phyloP scores from a whole-genome alignment of 345 rosid species.

The Laguncularia racemosa region DNA sequence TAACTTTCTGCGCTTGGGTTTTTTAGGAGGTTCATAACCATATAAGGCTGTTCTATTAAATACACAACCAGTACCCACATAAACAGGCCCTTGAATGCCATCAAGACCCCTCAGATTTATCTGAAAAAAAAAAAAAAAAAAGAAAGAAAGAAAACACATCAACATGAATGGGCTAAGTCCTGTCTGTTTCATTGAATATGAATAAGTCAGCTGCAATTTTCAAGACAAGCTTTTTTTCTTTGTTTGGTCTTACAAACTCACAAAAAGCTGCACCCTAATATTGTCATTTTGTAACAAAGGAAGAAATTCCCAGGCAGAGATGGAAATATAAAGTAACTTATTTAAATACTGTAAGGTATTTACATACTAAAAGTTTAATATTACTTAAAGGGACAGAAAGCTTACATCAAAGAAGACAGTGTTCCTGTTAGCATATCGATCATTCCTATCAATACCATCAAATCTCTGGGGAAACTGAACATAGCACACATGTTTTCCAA shows the following conservation, averaged over 20 bases:
- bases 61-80: constrained; percentile 97
- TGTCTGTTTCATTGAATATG: background rate
- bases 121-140: constrained; percentile 22
- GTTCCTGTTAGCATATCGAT: constrained; percentile 86
- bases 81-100: constrained; percentile 97
- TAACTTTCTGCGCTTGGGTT: constrained; percentile 67
- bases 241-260: no score
- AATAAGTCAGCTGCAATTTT: no score
- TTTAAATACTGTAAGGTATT: background rate
- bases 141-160: background rate
- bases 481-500: constrained; percentile 80
- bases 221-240: no score
- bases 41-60: constrained; percentile 60
- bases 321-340: no score
- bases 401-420: constrained; percentile 95
- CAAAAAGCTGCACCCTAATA: no score
- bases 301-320: no score
- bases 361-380: background rate
- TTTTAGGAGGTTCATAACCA: constrained; percentile 57
- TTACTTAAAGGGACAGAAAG: constrained; percentile 4
- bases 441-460: constrained; percentile 84
- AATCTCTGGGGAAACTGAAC: constrained; percentile 95
- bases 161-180: background rate
- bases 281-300: no score
- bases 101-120: constrained; percentile 92